Base-by-base conservation (phyloP, 306 rosid species). In the Dryas octopetala region DNA sequence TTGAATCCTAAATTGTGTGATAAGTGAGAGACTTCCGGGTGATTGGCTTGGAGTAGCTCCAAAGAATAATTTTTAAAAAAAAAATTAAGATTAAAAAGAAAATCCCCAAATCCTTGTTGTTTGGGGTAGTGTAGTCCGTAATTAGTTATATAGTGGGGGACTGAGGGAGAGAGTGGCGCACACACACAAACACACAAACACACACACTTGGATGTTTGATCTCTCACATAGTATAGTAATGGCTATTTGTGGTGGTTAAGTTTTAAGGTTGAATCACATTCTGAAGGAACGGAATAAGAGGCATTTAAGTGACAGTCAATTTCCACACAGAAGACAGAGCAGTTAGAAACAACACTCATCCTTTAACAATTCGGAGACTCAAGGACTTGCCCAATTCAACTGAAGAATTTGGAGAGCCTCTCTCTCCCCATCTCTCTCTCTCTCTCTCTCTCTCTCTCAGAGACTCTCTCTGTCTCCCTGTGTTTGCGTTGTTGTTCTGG, bases 251-350 rank as follows among this genome's bases (percentile, higher is more conserved):
- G 38, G 38, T 32, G 38, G 2, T 32, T 32, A 32, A 32, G 38
- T 32, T 32, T 32, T 60, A 26, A 10, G 66, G 45, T 62, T 15
- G 38, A 32, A 32, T 32, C 38, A 32, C 38, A 45, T 72, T 72
- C 46, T 72, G 46, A 26, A 58, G 5, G 63, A 54, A 59, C 26
- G 19, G 53, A 57, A 19, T 71, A n/a, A 57, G 43, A 71, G 64
- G 45, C 44, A 11, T 16, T 32, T 32, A 32, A 32, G 38, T 9
- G 57, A 71, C 47, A 6, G 75, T 55, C 53, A 55, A 71, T 41
- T 71, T 17, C 54, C 65, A 54, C 49, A 58, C 63, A 46, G 46
- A 10, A 45, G 15, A 45, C n/a, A 72, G 52, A 46, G 67, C 76
- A 72, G 67, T 72, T 59, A 26, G 23, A 62, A 65, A 65, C n/a